Conservation (phyloP, 192 early-diverging fungal species). For the Chytriomyces confervae region DNA sequence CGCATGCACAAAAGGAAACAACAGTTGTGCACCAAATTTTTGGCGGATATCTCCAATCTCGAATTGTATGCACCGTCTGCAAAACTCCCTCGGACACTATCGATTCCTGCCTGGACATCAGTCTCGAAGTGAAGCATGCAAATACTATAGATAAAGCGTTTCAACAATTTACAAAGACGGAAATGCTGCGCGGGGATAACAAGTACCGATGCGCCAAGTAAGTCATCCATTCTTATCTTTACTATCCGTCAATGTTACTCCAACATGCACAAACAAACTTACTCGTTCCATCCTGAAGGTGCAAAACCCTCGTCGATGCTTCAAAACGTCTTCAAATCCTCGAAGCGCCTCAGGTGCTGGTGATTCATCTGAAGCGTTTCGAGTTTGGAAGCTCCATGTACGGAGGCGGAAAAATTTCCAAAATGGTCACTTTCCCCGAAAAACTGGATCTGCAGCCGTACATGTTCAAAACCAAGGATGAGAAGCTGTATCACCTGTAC, state of each 20-base stretch:
- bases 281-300: slow-evolving; percentile 54
- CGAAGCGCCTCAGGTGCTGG: slow-evolving; percentile 71
- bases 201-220: slow-evolving; percentile 81
- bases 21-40: slow-evolving; percentile 79
- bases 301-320: slow-evolving; percentile 76
- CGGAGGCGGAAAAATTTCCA: slow-evolving; percentile 71
- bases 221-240: no score
- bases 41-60: slow-evolving; percentile 81
- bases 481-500: slow-evolving; percentile 67
- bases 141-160: slow-evolving; percentile 71
- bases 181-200: slow-evolving; percentile 69
- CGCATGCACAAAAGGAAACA: slow-evolving; percentile 75
- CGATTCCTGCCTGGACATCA: slow-evolving; percentile 78
- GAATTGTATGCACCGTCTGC: slow-evolving; percentile 77
- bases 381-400: slow-evolving; percentile 47
- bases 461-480: slow-evolving; percentile 38
- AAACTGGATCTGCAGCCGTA: slow-evolving; percentile 68
- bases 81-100: slow-evolving; percentile 75
- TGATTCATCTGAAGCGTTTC: slow-evolving; percentile 87
- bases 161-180: slow-evolving; percentile 72
- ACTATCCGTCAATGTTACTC: slow-evolving; percentile 2
- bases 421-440: slow-evolving; percentile 66
- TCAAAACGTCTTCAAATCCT: slow-evolving; percentile 81
- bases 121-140: slow-evolving; percentile 74
- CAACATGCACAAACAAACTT: background rate